These are phyloP conservation scores for Solidago caesia DNA, from an alignment of 129 eudicot genomes.

Conservation along the genomic window DNA sequence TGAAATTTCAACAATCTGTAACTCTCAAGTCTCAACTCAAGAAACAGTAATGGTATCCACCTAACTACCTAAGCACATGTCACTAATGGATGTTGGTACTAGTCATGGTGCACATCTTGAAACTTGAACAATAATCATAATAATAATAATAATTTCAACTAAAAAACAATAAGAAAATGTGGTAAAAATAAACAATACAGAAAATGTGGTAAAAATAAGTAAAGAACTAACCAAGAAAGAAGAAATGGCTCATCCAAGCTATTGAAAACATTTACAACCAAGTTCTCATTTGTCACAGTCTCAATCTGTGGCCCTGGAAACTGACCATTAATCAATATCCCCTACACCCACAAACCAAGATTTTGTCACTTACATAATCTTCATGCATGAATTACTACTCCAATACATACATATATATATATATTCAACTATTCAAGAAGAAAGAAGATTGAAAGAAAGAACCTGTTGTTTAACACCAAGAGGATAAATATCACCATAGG, in stretches of 20 bases:
- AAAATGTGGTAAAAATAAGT: background rate
- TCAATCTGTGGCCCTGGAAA: conserved; percentile 70
- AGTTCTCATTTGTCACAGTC: conserved; percentile 59
- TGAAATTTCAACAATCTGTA: background rate
- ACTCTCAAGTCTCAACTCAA: background rate
- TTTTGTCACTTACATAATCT: background rate
- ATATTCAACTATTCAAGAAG: background rate
- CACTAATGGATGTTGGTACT: background rate
- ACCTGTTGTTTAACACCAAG: conserved; percentile 75
- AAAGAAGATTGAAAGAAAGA: background rate
- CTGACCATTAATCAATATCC: conserved; percentile 66
- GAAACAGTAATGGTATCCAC: background rate
- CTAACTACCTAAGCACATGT: background rate
- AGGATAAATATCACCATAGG: conserved; percentile 67
- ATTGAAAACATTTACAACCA: conserved; percentile 60
- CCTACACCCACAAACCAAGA: conserved; percentile 39
- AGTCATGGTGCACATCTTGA: background rate
- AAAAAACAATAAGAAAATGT: background rate
- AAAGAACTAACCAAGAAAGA: conserved; percentile 52
- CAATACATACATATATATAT: too few relatives aligned
- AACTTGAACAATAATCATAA: background rate
- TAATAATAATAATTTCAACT: background rate
- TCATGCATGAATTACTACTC: background rate
- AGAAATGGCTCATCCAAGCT: conserved; percentile 61
- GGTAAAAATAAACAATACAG: background rate